Conservation (phyloP, 495 filamentous ascomycete genomes). For the Talaromyces borbonicus region DNA sequence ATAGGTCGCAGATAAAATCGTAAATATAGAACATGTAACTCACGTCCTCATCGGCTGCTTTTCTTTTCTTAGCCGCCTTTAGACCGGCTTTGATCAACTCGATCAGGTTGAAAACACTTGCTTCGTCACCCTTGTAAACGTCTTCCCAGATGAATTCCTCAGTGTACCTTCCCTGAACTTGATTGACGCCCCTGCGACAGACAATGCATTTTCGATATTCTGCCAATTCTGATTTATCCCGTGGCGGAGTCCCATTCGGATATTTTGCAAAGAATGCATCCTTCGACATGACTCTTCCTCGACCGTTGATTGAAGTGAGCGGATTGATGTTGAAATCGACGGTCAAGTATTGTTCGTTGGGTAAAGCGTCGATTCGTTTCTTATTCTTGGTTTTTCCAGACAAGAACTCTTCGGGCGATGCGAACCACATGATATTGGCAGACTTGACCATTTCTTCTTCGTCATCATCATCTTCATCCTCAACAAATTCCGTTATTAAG, state of each 20-base stretch:
- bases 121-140: conserved; percentile 53
- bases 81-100: conserved; percentile 53
- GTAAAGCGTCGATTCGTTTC: conserved; percentile 70
- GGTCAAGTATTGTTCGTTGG: conserved; percentile 90
- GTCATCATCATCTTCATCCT: conserved; percentile 51
- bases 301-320: conserved; percentile 84
- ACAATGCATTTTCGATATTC: conserved; percentile 85
- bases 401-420: conserved; percentile 75
- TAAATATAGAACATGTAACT: conserved; percentile 10
- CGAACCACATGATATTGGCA: conserved; percentile 87
- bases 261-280: conserved; percentile 54
- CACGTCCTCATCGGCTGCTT: conserved; percentile 40
- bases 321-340: conserved; percentile 75
- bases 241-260: conserved; percentile 66
- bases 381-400: conserved; percentile 52
- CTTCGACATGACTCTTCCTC: conserved; percentile 67
- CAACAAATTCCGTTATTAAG: conserved; percentile 69
- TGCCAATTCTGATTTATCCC: conserved; percentile 43
- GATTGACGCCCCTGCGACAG: conserved; percentile 82
- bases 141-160: conserved; percentile 90
- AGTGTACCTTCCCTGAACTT: conserved; percentile 80
- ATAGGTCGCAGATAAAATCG: neutral
- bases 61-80: conserved; percentile 45
- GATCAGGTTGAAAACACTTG: conserved; percentile 47
- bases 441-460: conserved; percentile 40